Evolutionary conservation across 1,139 yeast genomes (phyloP), one percentile per base, ranked within the genome.

Genomic region (Yamadazyma aaseri): DNA sequence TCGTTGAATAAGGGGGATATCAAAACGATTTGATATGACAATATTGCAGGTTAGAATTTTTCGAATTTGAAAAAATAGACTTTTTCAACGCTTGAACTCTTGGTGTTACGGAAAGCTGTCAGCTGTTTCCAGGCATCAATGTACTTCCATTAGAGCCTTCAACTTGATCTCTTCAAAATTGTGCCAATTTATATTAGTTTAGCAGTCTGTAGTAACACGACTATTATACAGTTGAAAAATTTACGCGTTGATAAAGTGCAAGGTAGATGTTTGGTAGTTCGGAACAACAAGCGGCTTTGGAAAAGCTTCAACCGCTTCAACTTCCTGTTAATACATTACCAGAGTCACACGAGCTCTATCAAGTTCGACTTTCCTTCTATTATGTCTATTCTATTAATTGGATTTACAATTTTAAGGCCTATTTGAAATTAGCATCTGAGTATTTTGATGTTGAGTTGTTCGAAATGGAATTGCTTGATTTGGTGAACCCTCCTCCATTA

Each of bases 381-480:
- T 76, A 73, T 49, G 51, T 72, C 10, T 75, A 63, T 39, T 71
- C 74, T 4, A 56, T 73, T 7, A 71, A 73, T 52, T 76, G 81
- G 81, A 46, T 76, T 25, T 68, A 69, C 42, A 54, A 65, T 29
- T 65, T 63, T 45, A 63, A 76, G 33, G 73, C 73, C 3, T 60
- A 58, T 38, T 47, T 76, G 24, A 67, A 60, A 42, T 49, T 76
- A 29, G 61, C 63, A 7, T 56, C 61, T 10, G 81, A 75, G 38
- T 56, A 60, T 27, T 76, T 76, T 45, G 81, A 76, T 51, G 69
- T 68, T 11, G 79, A 74, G 35, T 59, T 75, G 31, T 73, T 76
- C 38, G 82, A 76, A 47, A 69, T 74, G 45, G 82, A 76, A 45
- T 56, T 76, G 18, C 51, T 76, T 26, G 63, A 70, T 35, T 54